phyloP scores from a whole-genome alignment of 306 rosid genomes.

The Gynostemma pentaphyllum region DNA sequence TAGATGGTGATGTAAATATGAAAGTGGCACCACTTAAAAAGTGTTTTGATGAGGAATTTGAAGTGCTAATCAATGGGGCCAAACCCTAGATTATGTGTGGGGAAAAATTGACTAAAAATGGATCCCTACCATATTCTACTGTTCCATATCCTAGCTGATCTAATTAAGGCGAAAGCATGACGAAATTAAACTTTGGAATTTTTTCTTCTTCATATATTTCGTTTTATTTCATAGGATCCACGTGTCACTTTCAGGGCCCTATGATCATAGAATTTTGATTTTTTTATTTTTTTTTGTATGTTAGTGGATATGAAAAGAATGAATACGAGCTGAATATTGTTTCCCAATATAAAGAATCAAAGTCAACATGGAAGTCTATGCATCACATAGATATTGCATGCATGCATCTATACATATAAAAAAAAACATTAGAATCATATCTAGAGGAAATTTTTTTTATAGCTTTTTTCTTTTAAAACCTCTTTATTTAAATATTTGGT shows the following conservation, averaged over 20 bases:
- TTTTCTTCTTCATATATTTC: not conserved
- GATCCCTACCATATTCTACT: too few species aligned
- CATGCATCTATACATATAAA: not conserved
- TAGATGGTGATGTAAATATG: conserved; percentile 23
- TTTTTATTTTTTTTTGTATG: not conserved
- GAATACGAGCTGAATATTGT: not conserved
- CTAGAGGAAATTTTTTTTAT: too few species aligned
- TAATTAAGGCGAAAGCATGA: conserved; percentile 3
- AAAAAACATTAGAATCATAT: too few species aligned
- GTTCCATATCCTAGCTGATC: not conserved
- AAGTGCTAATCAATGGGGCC: conserved; percentile 25
- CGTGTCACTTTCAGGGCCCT: not conserved
- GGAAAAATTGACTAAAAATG: too few species aligned
- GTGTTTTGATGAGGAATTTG: conserved; percentile 36
- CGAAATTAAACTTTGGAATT: too few species aligned
- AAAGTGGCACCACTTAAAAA: conserved; percentile 43
- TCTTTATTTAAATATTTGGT: too few species aligned
- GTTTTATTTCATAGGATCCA: not conserved
- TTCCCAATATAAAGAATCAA: not conserved
- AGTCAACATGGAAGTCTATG: not conserved
- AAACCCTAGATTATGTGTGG: too few species aligned
- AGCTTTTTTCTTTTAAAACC: too few species aligned
- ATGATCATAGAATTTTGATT: not conserved
- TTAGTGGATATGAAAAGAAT: not conserved
- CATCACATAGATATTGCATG: not conserved